Conservation (phyloP, 257 asterid species). For the Gentiana dahurica region DNA sequence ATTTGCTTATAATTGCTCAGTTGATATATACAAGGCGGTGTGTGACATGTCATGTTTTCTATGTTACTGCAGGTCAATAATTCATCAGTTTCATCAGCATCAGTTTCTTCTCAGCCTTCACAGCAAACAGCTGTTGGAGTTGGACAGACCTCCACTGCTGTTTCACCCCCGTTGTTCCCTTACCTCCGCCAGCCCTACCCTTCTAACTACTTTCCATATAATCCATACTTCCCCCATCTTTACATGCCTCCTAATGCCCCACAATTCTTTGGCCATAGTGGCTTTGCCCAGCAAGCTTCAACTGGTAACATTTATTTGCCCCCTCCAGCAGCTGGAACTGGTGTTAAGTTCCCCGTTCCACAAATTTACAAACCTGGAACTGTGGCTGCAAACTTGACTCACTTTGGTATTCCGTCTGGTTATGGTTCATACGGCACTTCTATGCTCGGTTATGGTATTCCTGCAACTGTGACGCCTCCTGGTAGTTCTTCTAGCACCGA, state of each 20-base stretch:
- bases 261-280: slow-evolving; percentile 40
- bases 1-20: too few species aligned
- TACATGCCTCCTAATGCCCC: slow-evolving; percentile 41
- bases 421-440: slow-evolving; percentile 41
- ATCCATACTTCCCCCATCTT: slow-evolving; percentile 42
- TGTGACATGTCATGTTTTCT: not conserved
- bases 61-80: slow-evolving; percentile 27
- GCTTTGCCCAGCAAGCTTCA: slow-evolving; percentile 46
- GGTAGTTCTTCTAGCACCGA: slow-evolving; percentile 27
- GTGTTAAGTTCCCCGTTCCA: slow-evolving; percentile 34
- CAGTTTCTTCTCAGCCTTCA: slow-evolving; percentile 23
- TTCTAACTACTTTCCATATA: slow-evolving; percentile 39
- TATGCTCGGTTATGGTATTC: slow-evolving; percentile 26
- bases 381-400: slow-evolving; percentile 25
- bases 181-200: slow-evolving; percentile 43
- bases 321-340: slow-evolving; percentile 30
- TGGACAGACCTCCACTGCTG: slow-evolving; percentile 32
- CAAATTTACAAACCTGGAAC: slow-evolving; percentile 35
- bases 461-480: slow-evolving; percentile 22
- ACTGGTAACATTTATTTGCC: slow-evolving; percentile 35
- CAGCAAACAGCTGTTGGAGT: slow-evolving; percentile 27
- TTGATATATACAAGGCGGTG: not conserved
- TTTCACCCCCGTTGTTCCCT: slow-evolving; percentile 39
- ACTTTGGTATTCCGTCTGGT: slow-evolving; percentile 38
- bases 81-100: slow-evolving; percentile 24